phyloP scores from a whole-genome alignment of 202 grass and related monocot genomes.

The Eragrostis tef region DNA sequence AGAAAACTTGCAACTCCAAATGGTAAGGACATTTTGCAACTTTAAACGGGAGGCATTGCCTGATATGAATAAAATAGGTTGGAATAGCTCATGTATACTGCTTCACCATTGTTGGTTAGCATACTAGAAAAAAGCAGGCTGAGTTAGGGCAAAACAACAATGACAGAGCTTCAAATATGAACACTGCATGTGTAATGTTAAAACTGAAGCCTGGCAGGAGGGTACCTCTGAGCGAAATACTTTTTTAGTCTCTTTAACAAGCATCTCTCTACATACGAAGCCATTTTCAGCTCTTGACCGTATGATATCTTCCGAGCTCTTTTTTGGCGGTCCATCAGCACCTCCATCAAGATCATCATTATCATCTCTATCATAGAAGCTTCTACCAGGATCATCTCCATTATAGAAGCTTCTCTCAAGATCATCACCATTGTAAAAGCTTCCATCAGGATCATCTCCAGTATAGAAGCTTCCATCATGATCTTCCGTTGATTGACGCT shows the following conservation, averaged over 20 bases:
- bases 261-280: slow-evolving; percentile 66
- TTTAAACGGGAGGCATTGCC: not conserved
- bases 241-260: slow-evolving; percentile 72
- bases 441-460: slow-evolving; percentile 51
- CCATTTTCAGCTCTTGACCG: slow-evolving; percentile 52
- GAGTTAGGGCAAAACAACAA: not conserved
- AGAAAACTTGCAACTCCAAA: slow-evolving; percentile 9
- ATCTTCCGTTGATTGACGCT: slow-evolving; percentile 50
- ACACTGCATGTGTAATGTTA: not conserved
- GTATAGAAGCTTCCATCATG: slow-evolving; percentile 52
- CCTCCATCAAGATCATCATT: slow-evolving; percentile 30
- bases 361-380: slow-evolving; percentile 51
- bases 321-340: slow-evolving; percentile 41
- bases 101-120: not conserved
- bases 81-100: not conserved
- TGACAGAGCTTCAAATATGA: not conserved
- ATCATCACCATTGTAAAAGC: slow-evolving; percentile 58
- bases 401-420: slow-evolving; percentile 63
- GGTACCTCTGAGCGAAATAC: slow-evolving; percentile 67
- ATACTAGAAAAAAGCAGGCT: not conserved
- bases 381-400: slow-evolving; percentile 47
- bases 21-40: not conserved
- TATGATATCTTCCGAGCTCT: slow-evolving; percentile 74
- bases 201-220: slow-evolving; percentile 17
- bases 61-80: slow-evolving; percentile 20